A percentile compares a stretch with the other conserved stretches of the same genome.
Evolutionary conservation across 441 rosid genomes (phyloP).

Genomic region (Jatropha podagrica): DNA sequence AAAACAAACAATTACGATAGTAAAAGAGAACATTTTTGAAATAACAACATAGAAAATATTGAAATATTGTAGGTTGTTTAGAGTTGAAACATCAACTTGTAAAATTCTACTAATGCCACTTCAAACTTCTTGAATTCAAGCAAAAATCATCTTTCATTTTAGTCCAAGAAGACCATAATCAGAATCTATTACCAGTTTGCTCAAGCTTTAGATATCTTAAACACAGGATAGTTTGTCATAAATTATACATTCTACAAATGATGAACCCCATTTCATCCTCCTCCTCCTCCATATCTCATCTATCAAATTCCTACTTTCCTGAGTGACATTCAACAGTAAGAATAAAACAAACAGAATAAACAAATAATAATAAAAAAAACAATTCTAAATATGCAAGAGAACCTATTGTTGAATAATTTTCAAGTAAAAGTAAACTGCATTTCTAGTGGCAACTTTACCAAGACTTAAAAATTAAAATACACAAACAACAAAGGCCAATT

Average conservation of each 20-base stretch:
- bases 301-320: neutral
- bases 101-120: neutral
- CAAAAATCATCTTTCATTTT: neutral
- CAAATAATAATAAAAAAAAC: neutral
- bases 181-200: neutral
- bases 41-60: neutral
- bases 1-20: neutral
- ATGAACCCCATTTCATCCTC: neutral
- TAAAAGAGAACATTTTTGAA: neutral
- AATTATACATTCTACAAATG: neutral
- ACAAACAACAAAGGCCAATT: neutral
- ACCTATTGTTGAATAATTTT: neutral
- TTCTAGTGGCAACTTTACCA: neutral
- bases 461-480: neutral
- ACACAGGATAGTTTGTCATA: neutral
- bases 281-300: neutral
- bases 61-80: neutral
- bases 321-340: neutral
- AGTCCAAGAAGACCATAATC: neutral
- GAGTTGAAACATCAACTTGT: neutral
- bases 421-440: neutral
- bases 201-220: neutral
- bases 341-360: neutral
- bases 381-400: neutral
- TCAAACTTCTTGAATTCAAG: neutral